Percentiles rank a stretch among this genome's conserved stretches.
phyloP scores from a whole-genome alignment of 768 basidiomycete species.

The Cyclocybe cylindracea region DNA sequence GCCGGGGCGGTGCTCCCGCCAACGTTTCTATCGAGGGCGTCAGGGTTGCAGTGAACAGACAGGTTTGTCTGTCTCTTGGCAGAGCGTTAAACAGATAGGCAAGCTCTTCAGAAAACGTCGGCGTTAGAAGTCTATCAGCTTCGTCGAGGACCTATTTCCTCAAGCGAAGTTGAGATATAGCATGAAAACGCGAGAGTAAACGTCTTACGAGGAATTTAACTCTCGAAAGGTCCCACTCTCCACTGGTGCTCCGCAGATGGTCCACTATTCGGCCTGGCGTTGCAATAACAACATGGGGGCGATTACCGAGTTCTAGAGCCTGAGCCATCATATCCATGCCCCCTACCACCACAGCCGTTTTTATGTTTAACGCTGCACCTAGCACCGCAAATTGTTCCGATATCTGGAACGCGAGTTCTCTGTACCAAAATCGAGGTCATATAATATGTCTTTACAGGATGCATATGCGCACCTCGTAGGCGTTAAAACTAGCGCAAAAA shows the following conservation, averaged over 20 bases:
- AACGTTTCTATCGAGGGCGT: slow-evolving; percentile 84
- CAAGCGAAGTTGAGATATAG: neutral
- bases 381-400: slow-evolving; percentile 94
- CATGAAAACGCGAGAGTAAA: neutral
- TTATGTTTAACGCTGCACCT: slow-evolving; percentile 77
- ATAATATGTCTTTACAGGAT: neutral
- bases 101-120: slow-evolving; percentile 88
- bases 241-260: slow-evolving; percentile 73
- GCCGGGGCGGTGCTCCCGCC: slow-evolving; percentile 67
- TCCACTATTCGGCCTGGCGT: slow-evolving; percentile 96
- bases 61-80: slow-evolving; percentile 89
- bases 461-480: slow-evolving; percentile 75
- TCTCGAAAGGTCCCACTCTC: slow-evolving; percentile 83
- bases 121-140: slow-evolving; percentile 88
- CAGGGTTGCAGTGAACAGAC: slow-evolving; percentile 94
- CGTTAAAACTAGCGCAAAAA: slow-evolving; percentile 91
- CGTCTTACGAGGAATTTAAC: slow-evolving; percentile 79
- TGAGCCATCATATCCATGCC: slow-evolving; percentile 99
- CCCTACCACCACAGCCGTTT: slow-evolving; percentile 89
- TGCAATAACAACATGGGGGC: slow-evolving; percentile 93
- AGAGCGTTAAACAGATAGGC: slow-evolving; percentile 73
- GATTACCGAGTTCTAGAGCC: slow-evolving; percentile 79
- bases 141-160: slow-evolving; percentile 83
- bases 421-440: slow-evolving; percentile 28
- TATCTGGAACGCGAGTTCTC: slow-evolving; percentile 97